Percentiles rank a stretch among this genome's conserved stretches.
These are phyloP conservation scores for Colletotrichum sp. DNA, from an alignment of 2,329 filamentous ascomycete genomes.

Conservation along the genomic window DNA sequence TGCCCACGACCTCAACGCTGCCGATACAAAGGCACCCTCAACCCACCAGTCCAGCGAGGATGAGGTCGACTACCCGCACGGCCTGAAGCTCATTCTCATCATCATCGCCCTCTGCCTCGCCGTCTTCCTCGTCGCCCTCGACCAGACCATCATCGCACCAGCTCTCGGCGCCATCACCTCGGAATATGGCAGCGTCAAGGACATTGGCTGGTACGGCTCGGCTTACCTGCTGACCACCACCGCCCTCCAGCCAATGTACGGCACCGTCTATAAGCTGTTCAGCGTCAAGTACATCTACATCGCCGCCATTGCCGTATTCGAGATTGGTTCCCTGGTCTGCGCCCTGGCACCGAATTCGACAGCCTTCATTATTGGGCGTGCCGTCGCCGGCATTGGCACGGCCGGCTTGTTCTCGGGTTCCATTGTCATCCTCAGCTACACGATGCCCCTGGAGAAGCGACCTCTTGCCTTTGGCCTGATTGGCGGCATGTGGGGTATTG, in stretches of 20 bases:
- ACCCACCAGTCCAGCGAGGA: conserved; percentile 14
- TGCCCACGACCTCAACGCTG: background rate
- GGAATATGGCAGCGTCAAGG: conserved; percentile 47
- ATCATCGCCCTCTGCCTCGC: conserved; percentile 49
- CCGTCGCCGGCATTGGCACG: conserved; percentile 56
- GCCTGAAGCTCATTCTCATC: conserved; percentile 44
- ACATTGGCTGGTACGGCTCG: conserved; percentile 60
- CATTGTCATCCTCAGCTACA: conserved; percentile 51
- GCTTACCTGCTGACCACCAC: conserved; percentile 55
- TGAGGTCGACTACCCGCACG: conserved; percentile 40
- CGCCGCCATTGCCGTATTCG: conserved; percentile 45
- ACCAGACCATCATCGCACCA: conserved; percentile 57
- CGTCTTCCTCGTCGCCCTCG: conserved; percentile 55
- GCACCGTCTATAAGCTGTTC: conserved; percentile 55
- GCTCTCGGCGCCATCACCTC: conserved; percentile 57
- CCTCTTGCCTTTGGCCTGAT: conserved; percentile 60
- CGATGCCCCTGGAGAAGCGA: conserved; percentile 58
- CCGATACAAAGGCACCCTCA: background rate
- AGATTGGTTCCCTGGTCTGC: conserved; percentile 48
- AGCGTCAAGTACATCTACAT: conserved; percentile 53
- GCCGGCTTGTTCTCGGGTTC: conserved; percentile 57
- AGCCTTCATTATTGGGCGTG: conserved; percentile 57
- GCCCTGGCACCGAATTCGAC: conserved; percentile 50
- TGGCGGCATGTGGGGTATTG: conserved; percentile 62
- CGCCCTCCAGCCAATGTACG: conserved; percentile 55